Conservation (phyloP, 306 rosid species). For the Senna siamea region DNA sequence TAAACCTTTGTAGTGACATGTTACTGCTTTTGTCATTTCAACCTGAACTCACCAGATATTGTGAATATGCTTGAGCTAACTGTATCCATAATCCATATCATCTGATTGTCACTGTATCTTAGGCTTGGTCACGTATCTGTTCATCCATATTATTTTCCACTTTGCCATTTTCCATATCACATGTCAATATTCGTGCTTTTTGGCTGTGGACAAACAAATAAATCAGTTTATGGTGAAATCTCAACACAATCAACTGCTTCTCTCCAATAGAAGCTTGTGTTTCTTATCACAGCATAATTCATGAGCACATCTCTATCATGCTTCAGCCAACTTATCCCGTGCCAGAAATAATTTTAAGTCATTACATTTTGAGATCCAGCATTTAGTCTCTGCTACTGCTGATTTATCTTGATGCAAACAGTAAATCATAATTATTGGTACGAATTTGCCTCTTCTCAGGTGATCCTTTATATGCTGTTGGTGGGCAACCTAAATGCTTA, state of each 20-base stretch:
- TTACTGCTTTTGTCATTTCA: no score
- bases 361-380: background rate
- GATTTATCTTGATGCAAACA: background rate
- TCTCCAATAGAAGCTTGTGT: background rate
- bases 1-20: no score
- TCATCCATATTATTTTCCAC: no score
- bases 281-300: background rate
- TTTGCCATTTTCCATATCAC: no score
- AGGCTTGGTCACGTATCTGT: no score
- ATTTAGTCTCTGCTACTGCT: background rate
- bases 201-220: no score
- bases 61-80: no score
- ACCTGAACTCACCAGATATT: no score
- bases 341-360: background rate
- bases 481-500: slow-evolving; percentile 75
- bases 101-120: no score
- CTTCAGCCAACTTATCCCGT: background rate
- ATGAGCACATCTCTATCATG: background rate
- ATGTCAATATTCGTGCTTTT: no score
- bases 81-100: no score
- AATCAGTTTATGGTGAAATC: background rate
- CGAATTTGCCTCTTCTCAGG: slow-evolving; percentile 43
- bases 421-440: background rate
- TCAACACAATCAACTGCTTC: background rate
- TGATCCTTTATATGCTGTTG: slow-evolving; percentile 83